These are phyloP conservation scores for Penicillium antarcticum DNA, from an alignment of 495 filamentous ascomycete species.

Conservation along the genomic window DNA sequence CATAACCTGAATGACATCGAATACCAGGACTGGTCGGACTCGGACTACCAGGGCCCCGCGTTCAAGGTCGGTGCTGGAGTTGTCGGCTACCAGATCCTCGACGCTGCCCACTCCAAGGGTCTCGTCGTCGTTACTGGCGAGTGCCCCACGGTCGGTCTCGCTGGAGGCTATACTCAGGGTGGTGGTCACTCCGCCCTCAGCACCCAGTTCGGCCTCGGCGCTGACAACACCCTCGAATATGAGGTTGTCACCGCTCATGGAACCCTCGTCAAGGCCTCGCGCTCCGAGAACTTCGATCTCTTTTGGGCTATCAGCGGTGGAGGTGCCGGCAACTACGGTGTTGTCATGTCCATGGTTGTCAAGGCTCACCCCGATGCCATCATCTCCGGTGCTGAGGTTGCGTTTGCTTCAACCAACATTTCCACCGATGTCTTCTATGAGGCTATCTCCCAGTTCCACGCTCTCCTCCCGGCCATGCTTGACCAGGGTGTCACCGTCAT, in stretches of 20 bases:
- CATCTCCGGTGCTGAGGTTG: constrained; percentile 25
- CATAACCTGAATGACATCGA: constrained; percentile 51
- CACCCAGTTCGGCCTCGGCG: constrained; percentile 54
- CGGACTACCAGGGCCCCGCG: constrained; percentile 47
- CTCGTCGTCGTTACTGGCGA: constrained; percentile 33
- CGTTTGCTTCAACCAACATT: constrained; percentile 23
- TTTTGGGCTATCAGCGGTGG: constrained; percentile 70
- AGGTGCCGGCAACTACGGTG: constrained; percentile 61
- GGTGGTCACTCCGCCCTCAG: constrained; percentile 60
- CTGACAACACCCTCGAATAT: constrained; percentile 61
- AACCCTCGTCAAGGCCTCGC: constrained; percentile 49
- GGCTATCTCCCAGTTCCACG: constrained; percentile 42
- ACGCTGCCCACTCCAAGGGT: constrained; percentile 34
- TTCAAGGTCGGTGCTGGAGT: constrained; percentile 57
- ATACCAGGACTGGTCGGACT: constrained; percentile 35
- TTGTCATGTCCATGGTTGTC: constrained; percentile 54
- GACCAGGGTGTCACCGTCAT: constrained; percentile 47
- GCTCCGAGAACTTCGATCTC: constrained; percentile 53
- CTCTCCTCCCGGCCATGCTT: constrained; percentile 42
- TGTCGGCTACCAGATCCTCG: constrained; percentile 47
- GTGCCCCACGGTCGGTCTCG: constrained; percentile 40
- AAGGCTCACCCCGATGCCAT: constrained; percentile 41
- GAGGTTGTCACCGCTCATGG: constrained; percentile 59
- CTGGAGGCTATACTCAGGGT: constrained; percentile 59
- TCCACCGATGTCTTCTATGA: constrained; percentile 42